Evolutionary conservation across 495 filamentous ascomycete species (phyloP).

Genomic region (Xylaria longipes): DNA sequence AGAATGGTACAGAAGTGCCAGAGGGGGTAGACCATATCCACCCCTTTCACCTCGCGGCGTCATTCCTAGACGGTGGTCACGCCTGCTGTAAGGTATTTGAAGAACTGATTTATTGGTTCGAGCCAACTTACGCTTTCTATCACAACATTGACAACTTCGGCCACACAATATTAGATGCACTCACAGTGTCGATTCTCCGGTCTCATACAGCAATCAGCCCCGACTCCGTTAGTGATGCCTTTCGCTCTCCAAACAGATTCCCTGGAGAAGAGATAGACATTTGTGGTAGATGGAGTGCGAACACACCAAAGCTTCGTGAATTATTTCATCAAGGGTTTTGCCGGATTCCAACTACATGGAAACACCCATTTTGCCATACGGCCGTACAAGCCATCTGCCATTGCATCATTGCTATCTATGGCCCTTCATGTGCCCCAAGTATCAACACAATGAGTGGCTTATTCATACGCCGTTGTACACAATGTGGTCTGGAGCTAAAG

Average conservation of each 20-base stretch:
- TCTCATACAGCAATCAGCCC: background rate
- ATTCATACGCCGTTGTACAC: background rate
- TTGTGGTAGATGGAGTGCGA: constrained; percentile 50
- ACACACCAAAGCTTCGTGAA: constrained; percentile 35
- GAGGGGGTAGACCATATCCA: background rate
- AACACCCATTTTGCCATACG: constrained; percentile 51
- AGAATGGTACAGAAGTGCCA: background rate
- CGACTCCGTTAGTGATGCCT: background rate
- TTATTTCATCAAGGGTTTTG: constrained; percentile 2
- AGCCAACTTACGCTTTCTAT: background rate
- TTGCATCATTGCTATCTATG: constrained; percentile 34
- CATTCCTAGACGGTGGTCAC: constrained; percentile 7
- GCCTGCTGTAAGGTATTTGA: constrained; percentile 5
- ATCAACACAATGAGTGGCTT: background rate
- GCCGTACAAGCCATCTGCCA: constrained; percentile 44
- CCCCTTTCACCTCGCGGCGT: background rate
- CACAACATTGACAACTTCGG: background rate
- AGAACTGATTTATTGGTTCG: background rate
- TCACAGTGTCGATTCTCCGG: background rate
- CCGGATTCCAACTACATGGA: constrained; percentile 43
- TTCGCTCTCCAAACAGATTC: constrained; percentile 32
- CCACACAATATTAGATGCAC: constrained; percentile 4
- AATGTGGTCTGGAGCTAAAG: background rate
- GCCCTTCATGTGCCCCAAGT: background rate
- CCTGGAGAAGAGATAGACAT: constrained; percentile 48